phyloP scores from a whole-genome alignment of 2,329 filamentous ascomycete species.

The Colletotrichum lindemuthianum region DNA sequence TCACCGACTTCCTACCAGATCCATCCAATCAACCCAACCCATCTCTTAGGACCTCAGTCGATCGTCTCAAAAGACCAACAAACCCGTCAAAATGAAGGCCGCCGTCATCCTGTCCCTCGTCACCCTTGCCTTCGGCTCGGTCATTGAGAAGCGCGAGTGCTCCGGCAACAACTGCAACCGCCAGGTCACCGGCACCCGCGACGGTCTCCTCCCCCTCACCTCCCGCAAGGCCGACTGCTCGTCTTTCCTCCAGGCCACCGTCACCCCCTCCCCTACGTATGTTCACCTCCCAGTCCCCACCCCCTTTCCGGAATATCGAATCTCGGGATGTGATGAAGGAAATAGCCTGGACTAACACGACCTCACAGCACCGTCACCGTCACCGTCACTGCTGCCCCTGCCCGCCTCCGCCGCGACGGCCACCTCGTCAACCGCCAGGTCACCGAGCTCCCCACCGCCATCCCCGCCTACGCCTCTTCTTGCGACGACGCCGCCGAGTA shows the following conservation, averaged over 20 bases:
- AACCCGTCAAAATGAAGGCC: constrained; percentile 53
- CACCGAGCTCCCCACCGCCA: constrained; percentile 44
- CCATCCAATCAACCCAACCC: constrained; percentile 32
- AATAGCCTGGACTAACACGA: constrained; percentile 37
- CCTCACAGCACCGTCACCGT: constrained; percentile 48
- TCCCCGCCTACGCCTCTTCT: constrained; percentile 53
- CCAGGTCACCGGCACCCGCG: constrained; percentile 55
- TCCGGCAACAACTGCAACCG: constrained; percentile 59
- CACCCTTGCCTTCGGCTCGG: constrained; percentile 48
- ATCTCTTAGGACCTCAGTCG: constrained; percentile 36
- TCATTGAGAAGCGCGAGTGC: constrained; percentile 49
- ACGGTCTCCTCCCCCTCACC: constrained; percentile 46
- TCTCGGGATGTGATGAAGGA: background rate
- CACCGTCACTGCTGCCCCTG: constrained; percentile 47
- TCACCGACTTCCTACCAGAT: constrained; percentile 39
- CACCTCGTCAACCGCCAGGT: constrained; percentile 42
- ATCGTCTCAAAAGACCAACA: constrained; percentile 31
- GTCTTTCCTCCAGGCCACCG: constrained; percentile 52
- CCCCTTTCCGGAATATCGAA: background rate
- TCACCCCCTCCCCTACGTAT: constrained; percentile 53
- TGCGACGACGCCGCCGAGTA: constrained; percentile 48
- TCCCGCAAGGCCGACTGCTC: constrained; percentile 52
- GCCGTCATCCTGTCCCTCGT: constrained; percentile 50
- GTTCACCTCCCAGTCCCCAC: constrained; percentile 32
- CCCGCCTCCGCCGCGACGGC: constrained; percentile 43